Evolutionary conservation across 345 rosid genomes (phyloP).

Genomic region (Odontarrhena argentea): DNA sequence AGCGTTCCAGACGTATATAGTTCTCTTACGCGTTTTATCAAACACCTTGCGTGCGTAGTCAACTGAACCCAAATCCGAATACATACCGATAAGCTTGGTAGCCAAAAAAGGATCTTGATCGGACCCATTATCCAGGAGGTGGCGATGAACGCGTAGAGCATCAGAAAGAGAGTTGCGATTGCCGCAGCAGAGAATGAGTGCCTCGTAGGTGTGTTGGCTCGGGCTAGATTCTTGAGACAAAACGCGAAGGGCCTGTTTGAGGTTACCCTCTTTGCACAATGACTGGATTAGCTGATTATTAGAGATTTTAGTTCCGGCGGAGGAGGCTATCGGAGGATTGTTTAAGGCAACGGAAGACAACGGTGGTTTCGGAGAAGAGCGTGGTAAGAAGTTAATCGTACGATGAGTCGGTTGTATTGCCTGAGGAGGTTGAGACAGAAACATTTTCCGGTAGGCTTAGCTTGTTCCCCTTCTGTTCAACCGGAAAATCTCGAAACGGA

Average conservation of each 20-base stretch:
- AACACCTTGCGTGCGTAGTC: slow-evolving; percentile 77
- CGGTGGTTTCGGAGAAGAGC: slow-evolving; percentile 38
- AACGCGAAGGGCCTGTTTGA: slow-evolving; percentile 70
- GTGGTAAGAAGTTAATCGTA: slow-evolving; percentile 39
- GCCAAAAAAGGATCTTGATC: slow-evolving; percentile 93
- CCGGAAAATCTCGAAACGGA: slow-evolving; percentile 11
- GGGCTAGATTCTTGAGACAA: slow-evolving; percentile 63
- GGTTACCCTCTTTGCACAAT: slow-evolving; percentile 68
- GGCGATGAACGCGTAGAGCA: slow-evolving; percentile 64
- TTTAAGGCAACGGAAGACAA: slow-evolving; percentile 44
- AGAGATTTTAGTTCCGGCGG: slow-evolving; percentile 36
- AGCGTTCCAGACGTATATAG: slow-evolving; percentile 85
- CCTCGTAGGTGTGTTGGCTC: slow-evolving; percentile 83
- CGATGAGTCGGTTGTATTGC: slow-evolving; percentile 40
- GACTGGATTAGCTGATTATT: slow-evolving; percentile 64
- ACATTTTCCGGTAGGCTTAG: slow-evolving; percentile 49
- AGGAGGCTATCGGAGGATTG: slow-evolving; percentile 38
- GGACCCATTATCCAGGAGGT: slow-evolving; percentile 65
- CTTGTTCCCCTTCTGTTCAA: background rate
- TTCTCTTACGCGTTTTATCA: slow-evolving; percentile 73
- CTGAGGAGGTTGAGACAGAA: slow-evolving; percentile 56
- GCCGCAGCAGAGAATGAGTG: slow-evolving; percentile 70
- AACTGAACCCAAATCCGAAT: slow-evolving; percentile 54
- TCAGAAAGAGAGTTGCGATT: slow-evolving; percentile 57
- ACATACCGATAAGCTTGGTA: slow-evolving; percentile 80